Base-by-base conservation (phyloP, 2,329 filamentous ascomycete species). In the Huntiella bhutanensis region DNA sequence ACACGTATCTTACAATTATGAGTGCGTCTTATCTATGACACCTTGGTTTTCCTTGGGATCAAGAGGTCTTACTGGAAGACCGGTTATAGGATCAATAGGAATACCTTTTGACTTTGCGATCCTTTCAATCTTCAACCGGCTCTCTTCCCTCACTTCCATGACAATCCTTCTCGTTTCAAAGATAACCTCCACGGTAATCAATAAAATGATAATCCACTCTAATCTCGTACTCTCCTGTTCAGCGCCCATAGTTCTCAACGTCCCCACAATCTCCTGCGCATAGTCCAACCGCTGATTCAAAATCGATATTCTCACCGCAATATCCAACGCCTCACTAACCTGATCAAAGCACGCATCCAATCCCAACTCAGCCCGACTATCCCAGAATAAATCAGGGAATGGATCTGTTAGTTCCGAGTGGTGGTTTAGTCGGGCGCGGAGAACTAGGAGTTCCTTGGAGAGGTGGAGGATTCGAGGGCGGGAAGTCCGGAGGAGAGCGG, bases 251-350 rank as follows among this genome's bases (percentile, higher is more conserved):
- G 95, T 85, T 49, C 91, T 71, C 51, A 96, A 64, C 12, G 96
- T 87, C 45, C 71, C 83, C 5, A 91, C 86, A 59, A 95, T 95
- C 60, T 96, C 88, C 57, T 91, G 83, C 1, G 88, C 91, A 59
- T 98, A 96, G 57, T 94, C 88, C 75, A 98, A 92, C 65, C 93
- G 93, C 64, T 93, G 84, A 60, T 98, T 98, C 54, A 96, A 64
- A 13, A 84, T 78, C 55, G 82, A 83, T 63, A 96, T 96, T 43
- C 91, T 74, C 19, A 91, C 83, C 33, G 83, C 82, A 17, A 96
- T 87, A 60, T 96, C 91, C 33, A 98, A 70, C 1, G 86, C 85
- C 46, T 80, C 76, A 36, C 88, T 87, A 36, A 95, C 85, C 60
- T 91, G 82, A 54, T 94, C 87, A 60, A 96, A 98, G 64, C 95